Percentiles rank a stretch among this genome's conserved stretches.
Evolutionary conservation across 2,329 filamentous ascomycete species (phyloP).

Genomic region (Chrysoporthe austroafricana): DNA sequence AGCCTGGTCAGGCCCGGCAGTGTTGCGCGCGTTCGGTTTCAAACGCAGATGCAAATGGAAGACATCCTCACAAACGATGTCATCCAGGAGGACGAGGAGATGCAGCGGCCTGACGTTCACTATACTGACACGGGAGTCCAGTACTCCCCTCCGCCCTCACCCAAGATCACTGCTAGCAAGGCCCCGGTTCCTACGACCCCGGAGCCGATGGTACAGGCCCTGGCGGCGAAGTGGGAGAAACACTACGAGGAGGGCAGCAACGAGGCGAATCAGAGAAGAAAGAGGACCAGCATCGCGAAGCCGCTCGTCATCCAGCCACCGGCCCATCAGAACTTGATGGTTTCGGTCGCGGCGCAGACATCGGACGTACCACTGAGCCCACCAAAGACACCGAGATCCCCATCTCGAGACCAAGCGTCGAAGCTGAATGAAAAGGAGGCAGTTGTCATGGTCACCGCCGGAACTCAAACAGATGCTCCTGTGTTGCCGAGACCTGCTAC

Average conservation of each 20-base stretch:
- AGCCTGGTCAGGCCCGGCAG: slow-evolving; percentile 61
- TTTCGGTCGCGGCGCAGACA: slow-evolving; percentile 68
- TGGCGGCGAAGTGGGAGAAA: slow-evolving; percentile 42
- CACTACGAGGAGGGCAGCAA: slow-evolving; percentile 53
- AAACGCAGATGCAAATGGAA: slow-evolving; percentile 50
- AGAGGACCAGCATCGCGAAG: slow-evolving; percentile 63
- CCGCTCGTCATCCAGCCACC: slow-evolving; percentile 53
- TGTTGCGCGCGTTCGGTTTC: slow-evolving; percentile 55
- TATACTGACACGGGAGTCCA: slow-evolving; percentile 82
- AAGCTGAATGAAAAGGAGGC: neutral
- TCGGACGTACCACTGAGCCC: slow-evolving; percentile 65
- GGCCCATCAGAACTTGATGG: slow-evolving; percentile 54
- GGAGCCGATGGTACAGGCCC: slow-evolving; percentile 43
- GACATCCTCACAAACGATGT: slow-evolving; percentile 54
- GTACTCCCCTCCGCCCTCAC: slow-evolving; percentile 81
- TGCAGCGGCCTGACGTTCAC: slow-evolving; percentile 35
- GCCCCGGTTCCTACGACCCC: slow-evolving; percentile 43
- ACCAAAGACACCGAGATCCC: slow-evolving; percentile 65
- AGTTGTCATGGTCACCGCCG: slow-evolving; percentile 55
- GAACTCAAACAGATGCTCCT: slow-evolving; percentile 64
- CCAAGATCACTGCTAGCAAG: slow-evolving; percentile 50
- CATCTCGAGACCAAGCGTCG: slow-evolving; percentile 43
- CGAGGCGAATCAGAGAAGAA: slow-evolving; percentile 74
- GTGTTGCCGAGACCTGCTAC: slow-evolving; percentile 35
- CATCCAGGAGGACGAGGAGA: slow-evolving; percentile 53